Evolutionary conservation across 2,329 filamentous ascomycete genomes (phyloP), one percentile per base, ranked within the genome.

Genomic region (Pseudogymnoascus sp.): DNA sequence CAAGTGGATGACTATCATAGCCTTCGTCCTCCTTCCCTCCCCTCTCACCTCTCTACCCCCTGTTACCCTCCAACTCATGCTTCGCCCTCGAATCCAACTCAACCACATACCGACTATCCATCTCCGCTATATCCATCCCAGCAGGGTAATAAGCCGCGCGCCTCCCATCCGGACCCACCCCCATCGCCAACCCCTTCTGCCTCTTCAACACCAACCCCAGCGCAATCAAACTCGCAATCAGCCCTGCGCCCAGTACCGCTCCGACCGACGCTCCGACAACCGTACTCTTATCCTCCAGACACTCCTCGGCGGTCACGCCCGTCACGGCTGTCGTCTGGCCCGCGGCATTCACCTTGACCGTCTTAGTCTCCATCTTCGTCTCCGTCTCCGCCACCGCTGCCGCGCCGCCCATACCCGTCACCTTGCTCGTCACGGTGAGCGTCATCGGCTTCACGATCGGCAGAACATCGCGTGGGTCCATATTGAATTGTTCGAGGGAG

Each of bases 51-150:
- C n/a, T n/a, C n/a, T n/a, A n/a, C n/a, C n/a, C 9, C 12, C 30
- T 13, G 23, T 35, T 30, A 30, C 38, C 38, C 3, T 18, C 9
- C 19, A 45, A 26, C 21, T 45, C 39, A 15, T 45, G 39, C 21
- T 45, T 45, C 12, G 21, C 39, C 21, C 39, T 45, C 13, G 39
- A 45, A 45, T 45, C 39, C 21, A 45, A 26, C 39, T 45, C 39
- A 45, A 45, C 39, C 21, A 45, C 39, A 45, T 45, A 45, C 39
- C 39, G 21, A 23, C 39, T 45, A 45, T 45, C 39, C 39, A 45
- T 45, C 21, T 45, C 39, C 39, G 21, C 21, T 13, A 21, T 12
- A 19, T 26, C 39, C 21, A 3, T 45, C 39, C 39, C 39, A 7
- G 39, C 39, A 1, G 39, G 39, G 15, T 45, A n/a, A 15, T 26